phyloP scores from a whole-genome alignment of 1,284 basidiomycete genomes.

The Malassezia sympodialis region DNA sequence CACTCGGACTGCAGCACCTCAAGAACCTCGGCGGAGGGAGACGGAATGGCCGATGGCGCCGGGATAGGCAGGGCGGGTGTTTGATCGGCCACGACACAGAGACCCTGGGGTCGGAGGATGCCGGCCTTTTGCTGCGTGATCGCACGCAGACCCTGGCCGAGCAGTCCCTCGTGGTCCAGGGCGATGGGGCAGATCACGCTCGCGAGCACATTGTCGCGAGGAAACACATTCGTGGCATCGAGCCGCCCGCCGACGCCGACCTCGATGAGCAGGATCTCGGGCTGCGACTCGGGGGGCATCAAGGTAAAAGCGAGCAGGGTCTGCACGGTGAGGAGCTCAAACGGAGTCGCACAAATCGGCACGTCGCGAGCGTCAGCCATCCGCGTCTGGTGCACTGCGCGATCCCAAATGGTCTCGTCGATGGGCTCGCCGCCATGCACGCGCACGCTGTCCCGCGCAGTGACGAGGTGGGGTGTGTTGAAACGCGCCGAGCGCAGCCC shows the following conservation, averaged over 20 bases:
- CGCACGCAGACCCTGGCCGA: constrained; percentile 64
- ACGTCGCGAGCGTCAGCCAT: constrained; percentile 49
- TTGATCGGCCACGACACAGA: constrained; percentile 62
- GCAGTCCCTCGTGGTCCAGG: constrained; percentile 80
- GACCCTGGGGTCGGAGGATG: constrained; percentile 60
- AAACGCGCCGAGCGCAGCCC: constrained; percentile 66
- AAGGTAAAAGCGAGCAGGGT: constrained; percentile 34
- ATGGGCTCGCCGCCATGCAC: constrained; percentile 58
- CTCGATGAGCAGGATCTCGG: constrained; percentile 79
- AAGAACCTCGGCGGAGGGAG: background rate
- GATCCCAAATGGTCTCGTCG: constrained; percentile 53
- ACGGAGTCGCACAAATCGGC: constrained; percentile 29
- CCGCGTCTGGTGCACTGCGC: constrained; percentile 55
- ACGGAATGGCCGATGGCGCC: background rate
- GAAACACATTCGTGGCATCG: constrained; percentile 81
- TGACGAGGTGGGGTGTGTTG: constrained; percentile 83
- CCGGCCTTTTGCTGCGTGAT: constrained; percentile 77
- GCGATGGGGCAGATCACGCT: constrained; percentile 77
- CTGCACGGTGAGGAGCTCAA: constrained; percentile 52
- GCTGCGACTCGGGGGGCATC: constrained; percentile 42
- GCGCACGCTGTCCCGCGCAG: constrained; percentile 66
- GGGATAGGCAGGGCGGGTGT: background rate
- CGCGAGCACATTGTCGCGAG: constrained; percentile 61
- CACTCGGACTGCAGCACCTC: constrained; percentile 1
- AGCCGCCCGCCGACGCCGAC: constrained; percentile 86